Evolutionary conservation across 306 rosid genomes (phyloP).

Genomic region (Abrus precatorius): DNA sequence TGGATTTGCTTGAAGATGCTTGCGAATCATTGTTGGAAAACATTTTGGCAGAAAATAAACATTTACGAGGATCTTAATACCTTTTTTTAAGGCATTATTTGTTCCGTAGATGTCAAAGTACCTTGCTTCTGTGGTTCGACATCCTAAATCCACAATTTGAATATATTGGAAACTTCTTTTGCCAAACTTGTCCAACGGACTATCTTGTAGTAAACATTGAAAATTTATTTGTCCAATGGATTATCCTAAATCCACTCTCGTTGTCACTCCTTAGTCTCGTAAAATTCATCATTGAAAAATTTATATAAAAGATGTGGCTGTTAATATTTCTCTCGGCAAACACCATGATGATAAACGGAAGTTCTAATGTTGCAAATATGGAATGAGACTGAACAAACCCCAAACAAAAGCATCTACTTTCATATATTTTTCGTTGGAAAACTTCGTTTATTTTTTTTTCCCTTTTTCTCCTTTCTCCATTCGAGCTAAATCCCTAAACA

Average conservation of each 20-base stretch:
- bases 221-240: too few relatives aligned
- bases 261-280: too few relatives aligned
- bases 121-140: slow-evolving; percentile 26
- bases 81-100: neutral
- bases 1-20: slow-evolving; percentile 96
- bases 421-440: neutral
- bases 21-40: slow-evolving; percentile 81
- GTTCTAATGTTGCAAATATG: too few relatives aligned
- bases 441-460: neutral
- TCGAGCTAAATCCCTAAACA: neutral
- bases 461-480: too few relatives aligned
- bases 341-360: too few relatives aligned
- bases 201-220: neutral
- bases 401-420: neutral
- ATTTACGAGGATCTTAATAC: slow-evolving; percentile 52
- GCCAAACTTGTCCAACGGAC: slow-evolving; percentile 1
- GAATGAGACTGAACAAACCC: neutral
- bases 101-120: slow-evolving; percentile 5
- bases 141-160: neutral
- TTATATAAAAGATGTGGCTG: too few relatives aligned
- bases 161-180: slow-evolving; percentile 1
- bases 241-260: too few relatives aligned
- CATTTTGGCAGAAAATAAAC: slow-evolving; percentile 77
- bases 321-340: too few relatives aligned
- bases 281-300: too few relatives aligned